Evolutionary conservation across 176 grass and related monocot species (phyloP).

Genomic region (Oryza longistaminata): DNA sequence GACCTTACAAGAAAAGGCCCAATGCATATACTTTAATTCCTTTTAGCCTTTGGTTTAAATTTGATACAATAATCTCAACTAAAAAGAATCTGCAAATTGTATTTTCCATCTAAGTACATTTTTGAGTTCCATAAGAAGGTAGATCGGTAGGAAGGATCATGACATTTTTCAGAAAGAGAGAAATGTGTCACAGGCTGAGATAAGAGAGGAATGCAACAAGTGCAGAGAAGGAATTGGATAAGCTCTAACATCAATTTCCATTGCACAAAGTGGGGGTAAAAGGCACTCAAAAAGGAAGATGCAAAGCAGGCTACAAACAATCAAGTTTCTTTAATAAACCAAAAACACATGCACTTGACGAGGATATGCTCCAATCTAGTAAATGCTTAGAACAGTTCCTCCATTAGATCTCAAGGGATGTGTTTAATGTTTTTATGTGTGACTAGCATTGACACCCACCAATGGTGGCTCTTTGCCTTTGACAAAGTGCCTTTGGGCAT

Average conservation of each 20-base stretch:
- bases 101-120: not conserved
- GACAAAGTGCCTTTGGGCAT: conserved; percentile 47
- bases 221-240: conserved; percentile 45
- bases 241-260: conserved; percentile 39
- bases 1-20: conserved; percentile 34
- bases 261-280: conserved; percentile 4
- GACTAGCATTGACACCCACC: conserved; percentile 42
- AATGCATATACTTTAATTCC: conserved; percentile 4
- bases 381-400: conserved; percentile 42
- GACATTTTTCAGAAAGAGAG: conserved; percentile 24
- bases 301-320: conserved; percentile 28
- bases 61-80: conserved; percentile 23
- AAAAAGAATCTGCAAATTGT: not conserved
- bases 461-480: conserved; percentile 44
- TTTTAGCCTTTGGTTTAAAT: conserved; percentile 16
- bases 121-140: conserved; percentile 29
- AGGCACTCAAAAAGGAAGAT: conserved; percentile 39
- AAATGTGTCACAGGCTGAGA: conserved; percentile 12
- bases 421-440: not conserved
- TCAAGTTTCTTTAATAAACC: conserved; percentile 29
- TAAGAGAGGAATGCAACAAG: conserved; percentile 2
- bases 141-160: conserved; percentile 17
- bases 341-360: conserved; percentile 33
- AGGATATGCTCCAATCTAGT: conserved; percentile 45
- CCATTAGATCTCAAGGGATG: conserved; percentile 37